Evolutionary conservation across 805 yeast genomes (phyloP).

Genomic region (Yarrowia alimentaria): DNA sequence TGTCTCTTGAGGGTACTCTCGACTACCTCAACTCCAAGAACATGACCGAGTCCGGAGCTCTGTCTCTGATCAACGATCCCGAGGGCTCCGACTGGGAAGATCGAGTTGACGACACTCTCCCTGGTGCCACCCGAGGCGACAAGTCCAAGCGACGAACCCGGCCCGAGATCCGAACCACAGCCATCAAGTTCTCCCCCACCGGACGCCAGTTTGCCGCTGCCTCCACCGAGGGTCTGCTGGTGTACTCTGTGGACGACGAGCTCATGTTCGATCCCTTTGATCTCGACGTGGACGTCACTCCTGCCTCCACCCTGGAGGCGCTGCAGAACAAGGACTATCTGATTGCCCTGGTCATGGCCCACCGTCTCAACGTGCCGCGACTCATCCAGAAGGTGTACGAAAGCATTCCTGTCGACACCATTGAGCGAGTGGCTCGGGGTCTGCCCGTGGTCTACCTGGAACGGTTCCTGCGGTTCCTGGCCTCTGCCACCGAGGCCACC

Average conservation of each 20-base stretch:
- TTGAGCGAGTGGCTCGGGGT: slow-evolving; percentile 62
- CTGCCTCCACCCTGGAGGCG: slow-evolving; percentile 64
- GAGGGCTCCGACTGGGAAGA: slow-evolving; percentile 85
- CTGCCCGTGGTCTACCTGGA: slow-evolving; percentile 76
- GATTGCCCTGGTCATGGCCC: slow-evolving; percentile 85
- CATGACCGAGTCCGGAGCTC: slow-evolving; percentile 84
- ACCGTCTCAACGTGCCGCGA: slow-evolving; percentile 80
- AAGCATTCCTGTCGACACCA: slow-evolving; percentile 65
- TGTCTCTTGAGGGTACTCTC: slow-evolving; percentile 86
- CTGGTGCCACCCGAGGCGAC: slow-evolving; percentile 86
- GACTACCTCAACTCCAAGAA: slow-evolving; percentile 73
- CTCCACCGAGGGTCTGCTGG: slow-evolving; percentile 86
- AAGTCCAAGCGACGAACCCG: slow-evolving; percentile 69
- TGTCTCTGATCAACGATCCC: slow-evolving; percentile 74
- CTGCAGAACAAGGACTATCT: slow-evolving; percentile 62
- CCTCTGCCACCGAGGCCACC: slow-evolving; percentile 61
- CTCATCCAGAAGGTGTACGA: slow-evolving; percentile 74
- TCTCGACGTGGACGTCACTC: slow-evolving; percentile 87
- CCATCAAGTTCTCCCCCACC: slow-evolving; percentile 83
- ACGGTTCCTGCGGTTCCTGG: slow-evolving; percentile 66
- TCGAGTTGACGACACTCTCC: slow-evolving; percentile 68
- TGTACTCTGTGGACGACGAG: slow-evolving; percentile 75
- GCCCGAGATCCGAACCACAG: slow-evolving; percentile 80
- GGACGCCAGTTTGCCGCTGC: slow-evolving; percentile 90
- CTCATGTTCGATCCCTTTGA: slow-evolving; percentile 91